phyloP scores from a whole-genome alignment of 2,329 filamentous ascomycete genomes.

The Penicillium sp. region DNA sequence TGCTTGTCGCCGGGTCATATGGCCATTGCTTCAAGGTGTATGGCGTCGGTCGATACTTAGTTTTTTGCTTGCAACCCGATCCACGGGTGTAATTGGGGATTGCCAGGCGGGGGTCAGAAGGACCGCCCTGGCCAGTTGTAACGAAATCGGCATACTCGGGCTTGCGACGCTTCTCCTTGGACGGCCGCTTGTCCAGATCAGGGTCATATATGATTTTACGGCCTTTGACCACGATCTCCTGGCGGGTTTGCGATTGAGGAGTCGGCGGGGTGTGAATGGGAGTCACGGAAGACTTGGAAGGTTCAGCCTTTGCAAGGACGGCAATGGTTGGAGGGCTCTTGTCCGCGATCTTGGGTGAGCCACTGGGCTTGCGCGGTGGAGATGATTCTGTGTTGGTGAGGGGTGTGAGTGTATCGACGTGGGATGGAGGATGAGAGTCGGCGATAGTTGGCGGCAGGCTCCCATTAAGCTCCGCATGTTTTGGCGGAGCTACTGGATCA shows the following conservation, averaged over 20 bases:
- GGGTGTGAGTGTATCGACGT: conserved; percentile 60
- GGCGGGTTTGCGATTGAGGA: conserved; percentile 52
- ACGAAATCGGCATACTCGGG: conserved; percentile 56
- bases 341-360: conserved; percentile 51
- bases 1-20: conserved; percentile 79
- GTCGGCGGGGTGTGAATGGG: conserved; percentile 48
- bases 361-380: conserved; percentile 58
- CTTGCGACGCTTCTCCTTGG: conserved; percentile 58
- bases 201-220: conserved; percentile 65
- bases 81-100: conserved; percentile 64
- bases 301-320: conserved; percentile 31
- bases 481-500: conserved; percentile 67
- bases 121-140: conserved; percentile 58
- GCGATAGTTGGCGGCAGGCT: conserved; percentile 60
- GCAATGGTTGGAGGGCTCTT: conserved; percentile 32
- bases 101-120: conserved; percentile 78
- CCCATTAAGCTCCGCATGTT: conserved; percentile 58
- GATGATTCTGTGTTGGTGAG: conserved; percentile 68
- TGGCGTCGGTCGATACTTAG: conserved; percentile 70
- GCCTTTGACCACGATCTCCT: conserved; percentile 57
- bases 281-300: conserved; percentile 37
- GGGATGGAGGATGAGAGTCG: conserved; percentile 55
- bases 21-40: conserved; percentile 80
- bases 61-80: conserved; percentile 65
- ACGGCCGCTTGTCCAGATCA: conserved; percentile 59